Percentiles rank a stretch among this genome's conserved stretches.
Evolutionary conservation across 176 grass and related monocot species (phyloP).

Genomic region (Phoenix roebelenii): DNA sequence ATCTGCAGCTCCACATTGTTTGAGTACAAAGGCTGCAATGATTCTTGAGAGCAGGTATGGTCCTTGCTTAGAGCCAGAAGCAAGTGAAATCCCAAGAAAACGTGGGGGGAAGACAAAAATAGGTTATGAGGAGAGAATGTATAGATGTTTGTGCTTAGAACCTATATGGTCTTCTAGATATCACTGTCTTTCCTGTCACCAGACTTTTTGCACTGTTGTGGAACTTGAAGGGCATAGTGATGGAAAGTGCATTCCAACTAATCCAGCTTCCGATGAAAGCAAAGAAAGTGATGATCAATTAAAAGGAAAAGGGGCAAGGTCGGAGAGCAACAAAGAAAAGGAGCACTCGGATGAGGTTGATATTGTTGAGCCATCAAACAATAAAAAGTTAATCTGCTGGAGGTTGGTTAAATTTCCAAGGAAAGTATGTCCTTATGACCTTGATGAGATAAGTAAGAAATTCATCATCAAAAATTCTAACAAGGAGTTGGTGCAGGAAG

Average conservation of each 20-base stretch:
- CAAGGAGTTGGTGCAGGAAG: conserved; percentile 67
- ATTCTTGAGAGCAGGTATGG: conserved; percentile 73
- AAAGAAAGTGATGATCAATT: conserved; percentile 42
- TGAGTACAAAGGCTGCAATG: conserved; percentile 54
- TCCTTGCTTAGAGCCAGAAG: conserved; percentile 39
- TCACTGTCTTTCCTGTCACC: conserved; percentile 81
- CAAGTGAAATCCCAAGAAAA: conserved; percentile 49
- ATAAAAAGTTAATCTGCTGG: conserved; percentile 13
- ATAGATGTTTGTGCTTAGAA: conserved; percentile 82
- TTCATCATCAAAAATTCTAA: conserved; percentile 65
- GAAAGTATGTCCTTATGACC: conserved; percentile 64
- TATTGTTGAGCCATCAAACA: conserved; percentile 23
- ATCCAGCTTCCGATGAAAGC: conserved; percentile 20
- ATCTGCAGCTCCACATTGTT: conserved; percentile 18
- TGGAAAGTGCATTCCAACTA: conserved; percentile 47
- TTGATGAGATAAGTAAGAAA: conserved; percentile 70
- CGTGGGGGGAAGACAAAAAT: conserved; percentile 48
- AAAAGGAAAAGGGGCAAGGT: conserved; percentile 44
- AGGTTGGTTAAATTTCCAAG: conserved; percentile 10
- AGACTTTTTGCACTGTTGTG: conserved; percentile 31
- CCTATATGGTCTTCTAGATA: conserved; percentile 65
- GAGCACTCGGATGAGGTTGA: conserved; percentile 17
- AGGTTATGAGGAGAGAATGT: conserved; percentile 52
- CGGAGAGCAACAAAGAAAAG: conserved; percentile 42
- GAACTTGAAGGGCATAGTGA: conserved; percentile 76